phyloP scores from a whole-genome alignment of 192 early-diverging fungal genomes.

The Geosiphon pyriformis region DNA sequence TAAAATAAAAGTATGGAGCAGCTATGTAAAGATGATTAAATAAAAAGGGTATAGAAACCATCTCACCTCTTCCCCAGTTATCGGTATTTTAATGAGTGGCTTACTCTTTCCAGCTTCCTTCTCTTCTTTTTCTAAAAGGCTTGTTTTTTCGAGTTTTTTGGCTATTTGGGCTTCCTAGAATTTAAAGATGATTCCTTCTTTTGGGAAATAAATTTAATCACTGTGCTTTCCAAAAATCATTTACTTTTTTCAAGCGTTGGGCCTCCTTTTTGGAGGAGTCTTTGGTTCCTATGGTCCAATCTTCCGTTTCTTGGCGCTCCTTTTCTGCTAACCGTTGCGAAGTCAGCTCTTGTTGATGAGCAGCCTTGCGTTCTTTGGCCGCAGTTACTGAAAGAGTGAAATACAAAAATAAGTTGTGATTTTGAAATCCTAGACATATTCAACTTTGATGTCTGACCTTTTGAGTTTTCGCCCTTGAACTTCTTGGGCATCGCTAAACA shows the following conservation, averaged over 20 bases:
- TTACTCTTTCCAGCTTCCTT: slow-evolving; percentile 42
- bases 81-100: slow-evolving; percentile 27
- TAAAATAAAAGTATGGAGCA: neutral
- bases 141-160: slow-evolving; percentile 48
- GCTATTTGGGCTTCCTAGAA: slow-evolving; percentile 42
- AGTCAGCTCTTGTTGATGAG: slow-evolving; percentile 58
- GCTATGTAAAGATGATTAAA: too few species aligned
- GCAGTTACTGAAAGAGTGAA: slow-evolving; percentile 43
- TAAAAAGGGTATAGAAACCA: neutral
- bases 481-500: slow-evolving; percentile 56
- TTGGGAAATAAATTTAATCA: neutral
- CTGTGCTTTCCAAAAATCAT: neutral
- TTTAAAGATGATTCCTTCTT: neutral
- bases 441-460: slow-evolving; percentile 31
- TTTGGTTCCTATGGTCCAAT: slow-evolving; percentile 70
- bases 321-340: slow-evolving; percentile 39
- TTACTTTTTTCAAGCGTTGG: slow-evolving; percentile 51
- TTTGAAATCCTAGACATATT: neutral
- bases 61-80: slow-evolving; percentile 42
- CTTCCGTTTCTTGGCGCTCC: slow-evolving; percentile 53
- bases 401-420: neutral
- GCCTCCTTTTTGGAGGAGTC: slow-evolving; percentile 54
- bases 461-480: slow-evolving; percentile 49
- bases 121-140: slow-evolving; percentile 55
- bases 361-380: slow-evolving; percentile 72